Base-by-base conservation (phyloP, 1,284 basidiomycete genomes). In the Rugiboletus extremiorientalis region DNA sequence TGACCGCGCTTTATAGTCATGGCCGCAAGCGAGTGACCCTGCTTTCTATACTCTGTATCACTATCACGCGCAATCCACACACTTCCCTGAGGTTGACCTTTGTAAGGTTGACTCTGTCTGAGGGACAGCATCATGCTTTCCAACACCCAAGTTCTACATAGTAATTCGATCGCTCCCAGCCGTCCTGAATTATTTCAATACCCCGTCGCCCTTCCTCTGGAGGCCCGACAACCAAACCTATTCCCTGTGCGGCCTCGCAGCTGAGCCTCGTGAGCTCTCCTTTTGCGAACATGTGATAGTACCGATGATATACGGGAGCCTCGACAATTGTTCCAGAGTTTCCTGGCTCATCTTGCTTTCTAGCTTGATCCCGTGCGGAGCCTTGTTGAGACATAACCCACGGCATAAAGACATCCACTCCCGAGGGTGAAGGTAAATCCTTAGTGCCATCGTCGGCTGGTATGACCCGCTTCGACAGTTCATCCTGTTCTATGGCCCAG, bases 401-500 rank as follows among this genome's bases (percentile, higher is more conserved):
- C 15, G 89, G 89, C 2, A 91, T 88, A 49, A 90, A 84, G 6
- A 90, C 86, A 65, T 91, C 89, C 66, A 83, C 81, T 18, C 78
- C 79, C 22, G 42, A 36, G 7, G 48, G 33, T 28, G 48, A 43
- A 45, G 15, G 20, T 25, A 52, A 23, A 31, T 27, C 30, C 11
- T 47, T 46, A 9, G 50, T 33, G 31, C 46, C 42, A 30, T 25
- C 50, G 33, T 60, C 55, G 7, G 60, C 46, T 20, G 86, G 84
- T 28, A 93, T 83, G 63, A 74, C 74, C 25, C 93, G 80, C 69
- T 90, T 93, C 4, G 91, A 93, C 8, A 86, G 74, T 34, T 84
- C 81, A 56, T 96, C 94, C 76, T 99, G 97, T 69, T 98, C 95
- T 53, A 92, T 84, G 2, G 96, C 96, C 97, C 97, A 99, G n/a